Evolutionary conservation across 805 yeast genomes (phyloP), one percentile per base, ranked within the genome.

Genomic region (Candida nitratophila): DNA sequence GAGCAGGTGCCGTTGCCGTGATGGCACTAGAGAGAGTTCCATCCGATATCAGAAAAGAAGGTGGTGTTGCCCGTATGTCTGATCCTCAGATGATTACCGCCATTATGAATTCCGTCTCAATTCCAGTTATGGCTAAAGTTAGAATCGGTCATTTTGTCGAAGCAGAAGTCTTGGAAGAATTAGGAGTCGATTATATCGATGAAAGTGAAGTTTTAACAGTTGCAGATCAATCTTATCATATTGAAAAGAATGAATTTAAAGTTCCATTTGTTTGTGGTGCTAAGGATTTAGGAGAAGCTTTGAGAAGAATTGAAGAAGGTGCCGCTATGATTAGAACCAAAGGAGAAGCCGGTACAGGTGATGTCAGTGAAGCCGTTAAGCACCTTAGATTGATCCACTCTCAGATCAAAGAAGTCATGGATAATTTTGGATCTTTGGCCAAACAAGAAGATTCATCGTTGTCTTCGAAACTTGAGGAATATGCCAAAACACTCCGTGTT

Each of bases 301-400:
- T 85, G 51, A 76, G 93, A 62, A 74, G 95, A 59, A 72, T 86
- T 56, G 67, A 72, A 53, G 95, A 85, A 64, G 93, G 93, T 52
- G 91, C 93, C 32, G 90, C 91, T 29, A 83, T 85, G 91, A 76
- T 85, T 59, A 74, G 93, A 61, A 81, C 93, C 51, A 85, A 85
- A 66, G 95, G 95, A 52, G 95, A 85, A 62, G 93, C 95, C 31
- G 95, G 95, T 38, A 86, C 95, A 33, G 95, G 95, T 44, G 93
- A 85, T 63, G 79, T 85, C 43, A 78, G 86, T 36, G 91, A 85
- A 63, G 93, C 93, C 14, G 87, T 85, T 46, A 76, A 72, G 56
- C 95, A 85, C 62, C 81, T 86, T 51, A 71, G 77, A 44, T 69
- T 73, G 51, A 81, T 86, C 60, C 73, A 69, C 47, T 57, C 64